Base-by-base conservation (phyloP, 345 rosid species). In the Acer saccharum region DNA sequence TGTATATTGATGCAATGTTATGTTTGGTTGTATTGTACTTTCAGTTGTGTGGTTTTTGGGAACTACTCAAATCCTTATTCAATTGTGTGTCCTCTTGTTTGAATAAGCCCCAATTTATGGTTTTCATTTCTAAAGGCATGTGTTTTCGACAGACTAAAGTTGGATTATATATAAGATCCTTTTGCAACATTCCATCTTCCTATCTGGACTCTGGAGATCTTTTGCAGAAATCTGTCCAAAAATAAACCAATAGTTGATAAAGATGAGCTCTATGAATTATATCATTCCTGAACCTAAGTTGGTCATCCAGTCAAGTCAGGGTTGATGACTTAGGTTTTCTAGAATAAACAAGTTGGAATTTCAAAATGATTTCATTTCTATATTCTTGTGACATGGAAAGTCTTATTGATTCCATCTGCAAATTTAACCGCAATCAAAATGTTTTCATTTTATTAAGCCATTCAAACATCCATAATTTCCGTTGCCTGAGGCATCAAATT, bases 1-100 rank as follows among this genome's bases (percentile, higher is more conserved):
- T 60, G 46, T 61, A 17, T 73, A 29, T 46, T 20, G 54, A 70
- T 63, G 69, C 58, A 67, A 61, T 75, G 75, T 44, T 32, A 70
- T 72, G 58, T 41, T 72, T 14, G 35, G 1, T 54, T 46, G 63
- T 14, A 43, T 35, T 35, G 39, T 4, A 35, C 48, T n/a, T 43
- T 78, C 54, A 17, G 65, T 13, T n/a, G 43, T 68, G 20, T 61
- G 13, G n/a, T 63, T 61, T 67, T 72, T 63, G 48, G 27, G 61
- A 58, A 55, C 21, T 62, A 72, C 74, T 68, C 50, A 35, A 27
- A 27, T 55, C 54, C 39, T 71, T 23, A 6, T 43, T 10, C 32
- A 13, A 9, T 69, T 27, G 16, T 10, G 44, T 52, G 20, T 54
- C 35, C 5, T 74, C 20, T 25, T 69, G 73, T 48, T 69, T 12